Evolutionary conservation across 2,329 filamentous ascomycete genomes (phyloP), one percentile per base, ranked within the genome.

Genomic region (Penicillium sp.): DNA sequence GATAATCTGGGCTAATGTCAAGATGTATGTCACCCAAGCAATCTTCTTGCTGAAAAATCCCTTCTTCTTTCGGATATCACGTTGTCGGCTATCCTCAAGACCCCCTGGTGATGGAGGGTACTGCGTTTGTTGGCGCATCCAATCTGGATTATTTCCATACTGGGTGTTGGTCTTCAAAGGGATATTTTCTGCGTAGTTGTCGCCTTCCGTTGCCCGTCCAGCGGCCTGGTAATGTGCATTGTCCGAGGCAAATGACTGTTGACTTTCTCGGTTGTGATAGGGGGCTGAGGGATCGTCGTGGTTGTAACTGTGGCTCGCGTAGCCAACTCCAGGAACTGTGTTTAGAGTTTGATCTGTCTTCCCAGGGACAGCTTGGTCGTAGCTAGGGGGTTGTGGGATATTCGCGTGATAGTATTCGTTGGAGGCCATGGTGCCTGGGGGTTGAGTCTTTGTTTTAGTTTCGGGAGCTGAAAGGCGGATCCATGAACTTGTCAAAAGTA

Each of bases 1-100:
- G 17, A 81, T 85, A 21, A 94, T 77, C 73, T 97, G 93, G 13
- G 89, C 82, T 31, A 87, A 54, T 3, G 91, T 90, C 62, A 97
- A 84, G 43, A 87, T 76, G 73, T 93, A 97, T 35, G 92, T 90
- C 7, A 96, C 86, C 83, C 89, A 94, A 0, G 94, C 89, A 42
- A 87, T 79, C 68, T 80, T 81, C 56, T 82, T 83, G 48, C 73
- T 79, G 62, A 86, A 85, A 71, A 81, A 84, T 12, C 83, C 80
- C 56, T 80, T 77, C 71, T 79, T 80, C 25, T 55, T 58, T 33
- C 53, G 58, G 29, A 38, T 35, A n/a, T 43, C 55, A 21, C 50
- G 43, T 15, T 56, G 64, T 23, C 56, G 57, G 33, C 50, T 57
- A 40, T 64, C 56, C 40, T 66, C 65, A 17, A 62, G n/a, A 2